Base-by-base conservation (phyloP, 495 filamentous ascomycete species). In the Hypomontagnella submonticulosa region DNA sequence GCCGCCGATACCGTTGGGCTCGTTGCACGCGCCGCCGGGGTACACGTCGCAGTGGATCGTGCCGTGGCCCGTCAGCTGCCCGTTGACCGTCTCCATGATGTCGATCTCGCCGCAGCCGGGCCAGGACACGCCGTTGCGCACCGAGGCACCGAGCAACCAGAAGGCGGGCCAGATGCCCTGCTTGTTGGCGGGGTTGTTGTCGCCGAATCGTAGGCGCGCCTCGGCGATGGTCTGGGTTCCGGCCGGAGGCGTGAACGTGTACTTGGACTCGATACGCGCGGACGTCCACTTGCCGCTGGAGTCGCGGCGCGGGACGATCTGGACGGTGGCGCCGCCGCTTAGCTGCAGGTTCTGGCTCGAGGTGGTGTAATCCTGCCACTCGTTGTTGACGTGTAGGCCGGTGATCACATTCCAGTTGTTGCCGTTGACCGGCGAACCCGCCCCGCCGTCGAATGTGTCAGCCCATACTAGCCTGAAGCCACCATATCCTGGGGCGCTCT, bases 111-210 rank as follows among this genome's bases (percentile, higher is more conserved):
- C 82, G 66, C 79, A 81, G 16, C 49, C 70, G 0, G 82, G 82
- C 82, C 82, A 84, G 2, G 34, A 30, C 0, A 69, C 76, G 0
- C 79, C 77, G 20, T 72, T 49, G 4, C 79, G 74, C 33, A 83
- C 66, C 10, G 70, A 65, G 50, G 79, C 52, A 1, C 82, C 82
- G n/a, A 85, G 73, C 30, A 81, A 54, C 82, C 81, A 85, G 70
- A 83, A 85, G 0, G 81, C 82, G 0, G 82, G 82, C 82, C 82
- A 85, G 66, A 84, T 77, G 5, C 82, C 82, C 62, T 79, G 73
- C 68, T 83, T 79, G 13, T 73, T 69, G n/a, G 40, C 38, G 23
- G 58, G 44, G 9, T 61, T 10, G 61, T 76, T 77, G 44, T 56
- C 61, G 33, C 82, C 82, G 53, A 84, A 78, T 12, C 77, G 73